Percentiles rank a stretch among this genome's conserved stretches.
Conservation (phyloP, 331 rosid genomes). For the Prunus yedoensis region DNA sequence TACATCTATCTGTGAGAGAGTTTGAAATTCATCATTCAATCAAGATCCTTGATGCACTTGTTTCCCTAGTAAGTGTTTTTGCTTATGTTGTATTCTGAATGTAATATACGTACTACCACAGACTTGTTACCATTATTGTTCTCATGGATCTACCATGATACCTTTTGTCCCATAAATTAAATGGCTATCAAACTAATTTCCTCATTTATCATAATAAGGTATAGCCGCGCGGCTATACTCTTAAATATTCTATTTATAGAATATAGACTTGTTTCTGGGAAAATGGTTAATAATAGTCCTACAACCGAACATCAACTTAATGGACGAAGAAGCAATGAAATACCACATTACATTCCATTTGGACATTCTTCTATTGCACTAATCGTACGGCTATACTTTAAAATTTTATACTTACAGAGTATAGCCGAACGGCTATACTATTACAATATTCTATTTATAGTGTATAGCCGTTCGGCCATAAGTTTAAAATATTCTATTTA, state of each 20-base stretch:
- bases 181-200: not conserved
- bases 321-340: constrained; percentile 13
- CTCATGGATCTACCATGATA: not conserved
- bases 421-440: no score
- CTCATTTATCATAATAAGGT: not conserved
- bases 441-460: no score
- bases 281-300: not conserved
- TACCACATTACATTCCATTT: not conserved
- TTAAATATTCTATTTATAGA: no score
- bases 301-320: no score
- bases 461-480: no score
- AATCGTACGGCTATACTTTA: no score
- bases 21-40: not conserved
- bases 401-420: no score
- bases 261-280: not conserved
- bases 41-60: constrained; percentile 37
- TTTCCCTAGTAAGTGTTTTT: constrained; percentile 63
- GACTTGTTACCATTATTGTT: not conserved
- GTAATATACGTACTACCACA: not conserved
- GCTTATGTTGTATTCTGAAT: constrained; percentile 19
- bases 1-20: not conserved
- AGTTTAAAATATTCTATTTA: no score
- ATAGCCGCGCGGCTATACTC: no score
- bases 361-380: constrained; percentile 9
- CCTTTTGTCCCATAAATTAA: not conserved